Evolutionary conservation across 164 flowering plant genomes (phyloP).

Genomic region (Euptelea pleiosperma): DNA sequence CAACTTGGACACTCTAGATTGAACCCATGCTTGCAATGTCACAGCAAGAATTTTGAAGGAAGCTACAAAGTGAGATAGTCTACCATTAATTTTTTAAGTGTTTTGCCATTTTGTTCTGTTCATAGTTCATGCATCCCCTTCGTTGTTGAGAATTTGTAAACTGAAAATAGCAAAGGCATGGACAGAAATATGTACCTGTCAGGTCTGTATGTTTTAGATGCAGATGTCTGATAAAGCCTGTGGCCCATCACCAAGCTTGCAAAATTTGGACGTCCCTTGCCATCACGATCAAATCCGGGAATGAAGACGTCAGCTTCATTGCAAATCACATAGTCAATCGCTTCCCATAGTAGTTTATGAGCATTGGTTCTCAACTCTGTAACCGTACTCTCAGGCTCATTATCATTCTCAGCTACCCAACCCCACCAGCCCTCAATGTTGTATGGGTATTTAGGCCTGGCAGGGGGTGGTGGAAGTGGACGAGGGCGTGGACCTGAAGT

Average conservation of each 20-base stretch:
- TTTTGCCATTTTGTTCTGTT: too few species aligned
- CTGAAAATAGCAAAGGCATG: neutral
- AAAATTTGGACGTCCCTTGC: constrained; percentile 85
- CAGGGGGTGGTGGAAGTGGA: constrained; percentile 96
- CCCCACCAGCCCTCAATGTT: constrained; percentile 99
- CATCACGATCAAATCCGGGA: constrained; percentile 93
- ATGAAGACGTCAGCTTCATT: constrained; percentile 87
- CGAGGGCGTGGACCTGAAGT: constrained; percentile 84
- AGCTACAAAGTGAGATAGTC: too few species aligned
- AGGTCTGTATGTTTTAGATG: constrained; percentile 69
- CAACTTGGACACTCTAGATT: too few species aligned
- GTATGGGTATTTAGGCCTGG: constrained; percentile 72
- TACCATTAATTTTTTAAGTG: too few species aligned
- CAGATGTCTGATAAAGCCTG: constrained; percentile 77
- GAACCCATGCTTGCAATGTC: too few species aligned
- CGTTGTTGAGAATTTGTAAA: neutral
- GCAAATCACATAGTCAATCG: constrained; percentile 72
- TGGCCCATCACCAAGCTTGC: constrained; percentile 94
- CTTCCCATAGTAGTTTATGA: constrained; percentile 97
- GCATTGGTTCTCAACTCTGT: constrained; percentile 88
- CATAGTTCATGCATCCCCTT: too few species aligned
- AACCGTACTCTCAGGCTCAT: constrained; percentile 82
- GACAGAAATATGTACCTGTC: constrained; percentile 56
- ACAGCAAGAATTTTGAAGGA: too few species aligned
- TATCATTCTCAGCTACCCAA: constrained; percentile 95